Evolutionary conservation across 495 filamentous ascomycete genomes (phyloP).

Genomic region (Alectoria sarmentosa): DNA sequence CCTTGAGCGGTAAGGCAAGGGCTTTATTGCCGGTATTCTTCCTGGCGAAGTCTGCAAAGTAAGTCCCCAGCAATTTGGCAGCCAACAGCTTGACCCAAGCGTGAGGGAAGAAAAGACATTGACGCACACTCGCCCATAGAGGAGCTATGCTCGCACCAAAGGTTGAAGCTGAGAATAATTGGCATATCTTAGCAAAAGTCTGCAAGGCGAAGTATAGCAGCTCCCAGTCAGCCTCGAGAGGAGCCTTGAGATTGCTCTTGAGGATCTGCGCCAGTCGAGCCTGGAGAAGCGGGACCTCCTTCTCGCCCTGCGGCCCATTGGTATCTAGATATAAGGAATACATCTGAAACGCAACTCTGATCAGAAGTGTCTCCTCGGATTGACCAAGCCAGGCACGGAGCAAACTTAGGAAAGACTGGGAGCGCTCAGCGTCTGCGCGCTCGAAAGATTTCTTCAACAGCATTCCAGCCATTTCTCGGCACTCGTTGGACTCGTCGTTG

Average conservation of each 20-base stretch:
- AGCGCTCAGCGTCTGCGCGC: constrained; percentile 65
- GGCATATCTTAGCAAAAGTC: constrained; percentile 58
- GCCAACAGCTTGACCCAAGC: constrained; percentile 69
- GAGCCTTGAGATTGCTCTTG: constrained; percentile 42
- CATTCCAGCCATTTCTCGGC: constrained; percentile 73
- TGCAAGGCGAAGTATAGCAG: constrained; percentile 70
- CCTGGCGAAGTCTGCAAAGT: constrained; percentile 70
- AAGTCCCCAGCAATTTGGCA: constrained; percentile 64
- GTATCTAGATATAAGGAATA: constrained; percentile 79
- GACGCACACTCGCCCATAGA: constrained; percentile 60
- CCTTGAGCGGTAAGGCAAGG: constrained; percentile 52
- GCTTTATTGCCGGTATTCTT: constrained; percentile 47
- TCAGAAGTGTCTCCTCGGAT: constrained; percentile 58
- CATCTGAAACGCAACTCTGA: constrained; percentile 66
- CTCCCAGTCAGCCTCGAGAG: constrained; percentile 60
- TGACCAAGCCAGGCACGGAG: constrained; percentile 73
- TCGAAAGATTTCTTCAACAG: constrained; percentile 74
- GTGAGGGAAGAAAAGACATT: constrained; percentile 65
- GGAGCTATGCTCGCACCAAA: constrained; percentile 48
- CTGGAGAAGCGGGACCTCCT: constrained; percentile 46
- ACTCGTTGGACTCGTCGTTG: constrained; percentile 82
- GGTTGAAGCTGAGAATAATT: constrained; percentile 53
- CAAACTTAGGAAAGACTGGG: constrained; percentile 58
- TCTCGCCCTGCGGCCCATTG: constrained; percentile 52
- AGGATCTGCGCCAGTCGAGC: constrained; percentile 39